These are phyloP conservation scores for Phytophthora macrochlamydospora DNA, from an alignment of 352 stramenopile genomes.

Conservation along the genomic window DNA sequence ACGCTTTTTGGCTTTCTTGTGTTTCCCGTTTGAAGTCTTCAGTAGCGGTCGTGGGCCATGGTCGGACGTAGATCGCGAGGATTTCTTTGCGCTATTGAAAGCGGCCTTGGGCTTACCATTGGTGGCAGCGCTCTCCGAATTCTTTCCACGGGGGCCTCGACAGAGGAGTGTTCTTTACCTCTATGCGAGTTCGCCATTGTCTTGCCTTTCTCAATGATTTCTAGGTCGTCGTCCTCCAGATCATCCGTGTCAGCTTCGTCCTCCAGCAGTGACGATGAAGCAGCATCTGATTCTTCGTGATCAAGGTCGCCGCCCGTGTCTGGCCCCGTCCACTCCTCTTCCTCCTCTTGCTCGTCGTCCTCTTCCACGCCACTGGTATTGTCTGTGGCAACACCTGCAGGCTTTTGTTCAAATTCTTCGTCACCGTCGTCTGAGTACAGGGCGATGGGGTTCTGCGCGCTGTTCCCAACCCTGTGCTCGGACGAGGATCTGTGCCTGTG, in stretches of 20 bases:
- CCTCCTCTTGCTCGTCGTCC: not conserved
- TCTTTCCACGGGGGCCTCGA: conserved; percentile 10
- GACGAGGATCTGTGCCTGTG: conserved; percentile 6
- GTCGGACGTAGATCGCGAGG: not conserved
- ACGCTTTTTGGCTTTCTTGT: conserved; percentile 7
- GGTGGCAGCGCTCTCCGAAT: not conserved
- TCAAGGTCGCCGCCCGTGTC: conserved; percentile 20
- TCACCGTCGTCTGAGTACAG: conserved; percentile 29
- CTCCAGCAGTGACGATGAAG: conserved; percentile 10
- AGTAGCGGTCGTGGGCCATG: conserved; percentile 28
- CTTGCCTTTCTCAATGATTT: conserved; percentile 8
- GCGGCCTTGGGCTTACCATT: conserved; percentile 10
- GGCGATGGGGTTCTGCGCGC: conserved; percentile 26
- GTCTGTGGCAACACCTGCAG: not conserved
- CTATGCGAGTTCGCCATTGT: not conserved
- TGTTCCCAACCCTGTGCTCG: conserved; percentile 13
- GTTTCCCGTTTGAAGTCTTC: conserved; percentile 26
- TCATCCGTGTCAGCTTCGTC: conserved; percentile 16
- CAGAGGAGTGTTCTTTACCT: conserved; percentile 4
- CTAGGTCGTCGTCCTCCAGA: conserved; percentile 13
- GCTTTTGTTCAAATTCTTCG: not conserved
- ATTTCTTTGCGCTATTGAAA: not conserved
- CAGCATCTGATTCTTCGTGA: conserved; percentile 15
- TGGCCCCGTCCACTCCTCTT: conserved; percentile 23
- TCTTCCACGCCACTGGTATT: conserved; percentile 19